Conservation (phyloP, 805 yeast species). For the Zygoascus tannicola region DNA sequence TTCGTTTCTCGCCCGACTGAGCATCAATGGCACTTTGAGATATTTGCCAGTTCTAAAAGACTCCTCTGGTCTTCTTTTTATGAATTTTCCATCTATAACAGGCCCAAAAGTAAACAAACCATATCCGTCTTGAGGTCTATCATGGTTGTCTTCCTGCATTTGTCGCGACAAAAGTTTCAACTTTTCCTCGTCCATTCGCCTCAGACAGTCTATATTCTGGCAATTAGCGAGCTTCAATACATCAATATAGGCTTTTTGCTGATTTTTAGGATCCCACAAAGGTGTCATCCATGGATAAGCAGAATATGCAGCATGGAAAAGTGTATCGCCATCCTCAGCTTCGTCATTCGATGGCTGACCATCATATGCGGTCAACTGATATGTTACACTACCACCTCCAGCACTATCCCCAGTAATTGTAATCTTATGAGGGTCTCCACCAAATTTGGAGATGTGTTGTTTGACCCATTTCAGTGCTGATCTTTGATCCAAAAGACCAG, state of each 20-base stretch:
- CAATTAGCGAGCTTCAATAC: constrained; percentile 9
- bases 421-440: constrained; percentile 29
- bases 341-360: constrained; percentile 1
- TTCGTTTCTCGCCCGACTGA: constrained; percentile 7
- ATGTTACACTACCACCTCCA: constrained; percentile 22
- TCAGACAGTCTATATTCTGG: constrained; percentile 9
- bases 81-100: constrained; percentile 12
- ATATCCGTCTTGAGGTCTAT: constrained; percentile 10
- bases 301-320: constrained; percentile 10
- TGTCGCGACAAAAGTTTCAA: constrained; percentile 1
- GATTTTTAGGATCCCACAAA: constrained; percentile 6
- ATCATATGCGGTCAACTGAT: constrained; percentile 13
- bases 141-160: neutral
- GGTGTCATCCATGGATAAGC: constrained; percentile 14
- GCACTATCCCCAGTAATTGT: constrained; percentile 33
- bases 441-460: constrained; percentile 28
- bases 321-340: neutral
- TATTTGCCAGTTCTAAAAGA: constrained; percentile 9
- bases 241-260: constrained; percentile 5
- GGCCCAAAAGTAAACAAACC: constrained; percentile 12
- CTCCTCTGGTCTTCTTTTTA: constrained; percentile 3
- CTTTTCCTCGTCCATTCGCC: constrained; percentile 3
- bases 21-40: constrained; percentile 10
- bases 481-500: constrained; percentile 32
- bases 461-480: constrained; percentile 30